Percentiles rank a stretch among this genome's conserved stretches.
These are phyloP conservation scores for Phytophthora tentaculata DNA, from an alignment of 352 stramenopile species.

Conservation along the genomic window DNA sequence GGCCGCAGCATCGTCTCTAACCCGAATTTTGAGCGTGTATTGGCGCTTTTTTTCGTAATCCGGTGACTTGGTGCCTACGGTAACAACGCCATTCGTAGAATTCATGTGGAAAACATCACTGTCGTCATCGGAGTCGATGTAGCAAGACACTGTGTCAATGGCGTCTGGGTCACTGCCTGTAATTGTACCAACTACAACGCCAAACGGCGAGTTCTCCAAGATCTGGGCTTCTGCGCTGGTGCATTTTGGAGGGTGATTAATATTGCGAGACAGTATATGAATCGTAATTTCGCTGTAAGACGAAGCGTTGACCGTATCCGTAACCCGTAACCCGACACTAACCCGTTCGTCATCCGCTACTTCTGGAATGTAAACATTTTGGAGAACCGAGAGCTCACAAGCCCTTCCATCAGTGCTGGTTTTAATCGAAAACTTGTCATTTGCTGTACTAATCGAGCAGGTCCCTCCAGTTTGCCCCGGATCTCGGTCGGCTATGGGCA, in stretches of 20 bases:
- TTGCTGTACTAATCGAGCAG: slow-evolving; percentile 46
- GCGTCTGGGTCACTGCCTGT: slow-evolving; percentile 48
- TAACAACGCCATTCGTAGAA: slow-evolving; percentile 45
- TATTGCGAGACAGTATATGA: slow-evolving; percentile 46
- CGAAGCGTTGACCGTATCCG: slow-evolving; percentile 40
- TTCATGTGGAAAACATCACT: slow-evolving; percentile 60
- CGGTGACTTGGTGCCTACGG: slow-evolving; percentile 42
- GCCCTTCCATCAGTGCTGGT: slow-evolving; percentile 23
- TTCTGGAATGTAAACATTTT: slow-evolving; percentile 22
- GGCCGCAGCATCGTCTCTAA: slow-evolving; percentile 52
- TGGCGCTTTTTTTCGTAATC: slow-evolving; percentile 50
- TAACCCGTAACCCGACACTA: slow-evolving; percentile 33
- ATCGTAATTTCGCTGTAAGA: slow-evolving; percentile 54
- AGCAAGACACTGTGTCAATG: slow-evolving; percentile 43
- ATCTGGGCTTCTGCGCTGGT: slow-evolving; percentile 31
- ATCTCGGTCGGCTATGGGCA: slow-evolving; percentile 54
- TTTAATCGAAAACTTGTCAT: slow-evolving; percentile 37
- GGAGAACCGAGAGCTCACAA: slow-evolving; percentile 29
- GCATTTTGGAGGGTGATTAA: slow-evolving; percentile 60
- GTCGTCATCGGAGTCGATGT: slow-evolving; percentile 41
- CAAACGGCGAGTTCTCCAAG: slow-evolving; percentile 50
- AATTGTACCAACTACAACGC: slow-evolving; percentile 33
- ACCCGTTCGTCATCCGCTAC: slow-evolving; percentile 8
- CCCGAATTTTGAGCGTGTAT: slow-evolving; percentile 47
- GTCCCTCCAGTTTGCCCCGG: slow-evolving; percentile 47